phyloP scores from a whole-genome alignment of 176 grass and related monocot genomes.

The Pontederia paniculata region DNA sequence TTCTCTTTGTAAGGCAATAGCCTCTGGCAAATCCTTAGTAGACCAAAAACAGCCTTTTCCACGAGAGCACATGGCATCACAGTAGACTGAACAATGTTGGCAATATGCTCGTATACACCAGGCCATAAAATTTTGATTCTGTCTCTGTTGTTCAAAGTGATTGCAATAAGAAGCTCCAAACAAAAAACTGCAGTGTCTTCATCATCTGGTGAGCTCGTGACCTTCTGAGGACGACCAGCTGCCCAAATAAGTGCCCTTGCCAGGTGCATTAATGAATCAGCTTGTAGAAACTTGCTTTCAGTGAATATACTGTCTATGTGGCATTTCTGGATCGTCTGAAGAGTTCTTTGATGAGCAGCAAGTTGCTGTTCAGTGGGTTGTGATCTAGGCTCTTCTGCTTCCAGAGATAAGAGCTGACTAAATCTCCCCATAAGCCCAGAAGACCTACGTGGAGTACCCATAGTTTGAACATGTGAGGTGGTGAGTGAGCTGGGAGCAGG shows the following conservation, averaged over 20 bases:
- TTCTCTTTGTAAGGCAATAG: conserved; percentile 97
- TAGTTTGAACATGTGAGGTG: conserved; percentile 69
- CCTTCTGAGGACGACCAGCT: conserved; percentile 81
- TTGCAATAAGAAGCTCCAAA: conserved; percentile 91
- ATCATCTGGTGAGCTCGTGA: conserved; percentile 66
- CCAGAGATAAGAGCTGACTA: conserved; percentile 90
- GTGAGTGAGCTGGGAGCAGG: conserved; percentile 54
- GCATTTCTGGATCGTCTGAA: conserved; percentile 94
- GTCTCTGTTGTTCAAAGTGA: conserved; percentile 85
- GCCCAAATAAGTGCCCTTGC: conserved; percentile 88
- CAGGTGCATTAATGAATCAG: conserved; percentile 82
- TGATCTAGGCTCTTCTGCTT: conserved; percentile 88
- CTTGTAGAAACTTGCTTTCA: conserved; percentile 84
- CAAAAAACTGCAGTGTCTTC: conserved; percentile 98
- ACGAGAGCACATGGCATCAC: conserved; percentile 88
- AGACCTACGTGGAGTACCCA: conserved; percentile 81
- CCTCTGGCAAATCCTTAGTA: conserved; percentile 89
- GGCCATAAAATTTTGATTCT: conserved; percentile 93
- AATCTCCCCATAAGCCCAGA: conserved; percentile 98
- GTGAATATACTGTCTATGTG: conserved; percentile 91
- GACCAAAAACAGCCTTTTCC: conserved; percentile 97
- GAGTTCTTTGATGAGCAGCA: conserved; percentile 88
- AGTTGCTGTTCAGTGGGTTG: conserved; percentile 97
- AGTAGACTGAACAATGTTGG: conserved; percentile 85
- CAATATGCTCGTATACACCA: conserved; percentile 93